Evolutionary conservation across 768 basidiomycete species (phyloP).

Genomic region (Favolaschia claudopus): DNA sequence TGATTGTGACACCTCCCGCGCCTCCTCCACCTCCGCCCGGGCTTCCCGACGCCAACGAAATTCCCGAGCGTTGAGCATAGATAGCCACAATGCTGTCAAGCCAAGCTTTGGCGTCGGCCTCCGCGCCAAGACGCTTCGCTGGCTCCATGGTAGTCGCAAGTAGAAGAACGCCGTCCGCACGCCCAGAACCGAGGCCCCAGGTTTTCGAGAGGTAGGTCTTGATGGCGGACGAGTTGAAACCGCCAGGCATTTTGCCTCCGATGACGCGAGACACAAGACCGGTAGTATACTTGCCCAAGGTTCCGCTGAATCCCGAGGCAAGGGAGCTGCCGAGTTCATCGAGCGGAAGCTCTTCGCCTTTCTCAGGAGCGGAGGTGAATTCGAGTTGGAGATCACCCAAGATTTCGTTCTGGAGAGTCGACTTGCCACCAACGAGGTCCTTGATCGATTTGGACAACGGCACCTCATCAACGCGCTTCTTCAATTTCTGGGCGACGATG

Average conservation of each 20-base stretch:
- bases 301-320: constrained; percentile 80
- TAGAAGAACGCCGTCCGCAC: constrained; percentile 89
- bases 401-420: constrained; percentile 98
- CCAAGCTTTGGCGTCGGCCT: constrained; percentile 94
- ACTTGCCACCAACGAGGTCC: constrained; percentile 98
- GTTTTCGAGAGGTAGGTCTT: constrained; percentile 89
- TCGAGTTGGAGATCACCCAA: constrained; percentile 96
- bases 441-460: constrained; percentile 95
- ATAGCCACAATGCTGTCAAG: constrained; percentile 82
- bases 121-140: constrained; percentile 89
- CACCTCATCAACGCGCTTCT: constrained; percentile 91
- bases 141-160: constrained; percentile 94
- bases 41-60: constrained; percentile 78
- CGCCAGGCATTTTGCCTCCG: constrained; percentile 98
- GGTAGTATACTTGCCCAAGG: constrained; percentile 91
- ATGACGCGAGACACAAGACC: constrained; percentile 91
- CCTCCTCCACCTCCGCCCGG: constrained; percentile 67
- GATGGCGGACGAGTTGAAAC: constrained; percentile 93
- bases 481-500: constrained; percentile 97
- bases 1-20: constrained; percentile 87
- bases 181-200: constrained; percentile 94
- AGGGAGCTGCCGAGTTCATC: constrained; percentile 94
- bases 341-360: constrained; percentile 95
- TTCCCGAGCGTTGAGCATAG: constrained; percentile 91
- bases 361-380: constrained; percentile 94